phyloP scores from a whole-genome alignment of 768 basidiomycete genomes.

The Termitomyces sp. region DNA sequence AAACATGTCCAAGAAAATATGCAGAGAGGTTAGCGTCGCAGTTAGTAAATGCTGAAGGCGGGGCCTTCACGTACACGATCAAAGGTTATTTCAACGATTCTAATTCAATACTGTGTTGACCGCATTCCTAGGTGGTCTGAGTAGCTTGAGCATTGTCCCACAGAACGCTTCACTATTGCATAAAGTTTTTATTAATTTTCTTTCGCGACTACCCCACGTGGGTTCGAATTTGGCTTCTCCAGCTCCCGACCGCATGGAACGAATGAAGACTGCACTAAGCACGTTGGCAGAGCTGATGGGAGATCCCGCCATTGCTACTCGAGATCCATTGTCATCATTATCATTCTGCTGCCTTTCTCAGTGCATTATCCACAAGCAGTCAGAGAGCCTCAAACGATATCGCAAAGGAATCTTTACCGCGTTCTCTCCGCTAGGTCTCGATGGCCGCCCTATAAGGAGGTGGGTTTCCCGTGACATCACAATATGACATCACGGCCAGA shows the following conservation, averaged over 20 bases:
- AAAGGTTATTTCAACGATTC: conserved; percentile 40
- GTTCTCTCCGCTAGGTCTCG: conserved; percentile 51
- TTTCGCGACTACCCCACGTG: conserved; percentile 45
- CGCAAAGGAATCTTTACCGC: conserved; percentile 37
- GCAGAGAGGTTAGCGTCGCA: conserved; percentile 50
- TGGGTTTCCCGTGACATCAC: conserved; percentile 22
- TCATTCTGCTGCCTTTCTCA: conserved; percentile 63
- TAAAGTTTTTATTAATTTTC: conserved; percentile 58
- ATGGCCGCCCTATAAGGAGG: conserved; percentile 62
- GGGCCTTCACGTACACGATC: conserved; percentile 51
- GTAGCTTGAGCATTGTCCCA: conserved; percentile 49
- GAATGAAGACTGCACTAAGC: conserved; percentile 51
- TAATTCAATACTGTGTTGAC: neutral
- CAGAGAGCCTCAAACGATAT: conserved; percentile 42
- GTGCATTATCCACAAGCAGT: conserved; percentile 48
- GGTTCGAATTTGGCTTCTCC: conserved; percentile 44
- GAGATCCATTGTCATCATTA: conserved; percentile 55
- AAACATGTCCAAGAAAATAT: conserved; percentile 46
- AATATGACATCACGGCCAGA: conserved; percentile 1
- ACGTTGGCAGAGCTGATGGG: conserved; percentile 48
- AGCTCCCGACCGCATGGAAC: conserved; percentile 30
- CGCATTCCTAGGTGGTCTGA: conserved; percentile 41
- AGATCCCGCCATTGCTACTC: conserved; percentile 38
- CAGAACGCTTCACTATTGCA: conserved; percentile 58
- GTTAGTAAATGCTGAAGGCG: conserved; percentile 43